Conservation (phyloP, 73 alveolate genomes). For the Tetrahymena borealis region DNA sequence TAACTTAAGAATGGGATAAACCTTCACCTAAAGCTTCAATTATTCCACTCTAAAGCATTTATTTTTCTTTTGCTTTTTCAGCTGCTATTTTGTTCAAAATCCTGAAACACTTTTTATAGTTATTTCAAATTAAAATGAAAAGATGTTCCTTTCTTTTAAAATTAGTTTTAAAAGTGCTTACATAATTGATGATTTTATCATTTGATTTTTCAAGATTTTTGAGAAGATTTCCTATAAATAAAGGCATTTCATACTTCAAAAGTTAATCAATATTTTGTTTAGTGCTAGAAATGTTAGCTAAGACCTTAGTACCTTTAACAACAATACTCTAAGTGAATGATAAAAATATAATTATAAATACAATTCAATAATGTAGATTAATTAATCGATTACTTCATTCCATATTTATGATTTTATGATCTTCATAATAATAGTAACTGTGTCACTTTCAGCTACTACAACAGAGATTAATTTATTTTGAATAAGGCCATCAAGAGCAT, state of each 20-base stretch:
- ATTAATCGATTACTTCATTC: conserved; percentile 1
- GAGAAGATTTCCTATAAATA: not conserved
- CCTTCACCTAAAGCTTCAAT: conserved; percentile 2
- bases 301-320: not conserved
- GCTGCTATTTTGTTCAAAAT: not conserved
- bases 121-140: too few species aligned
- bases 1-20: not conserved
- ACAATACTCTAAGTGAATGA: not conserved
- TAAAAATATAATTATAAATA: too few species aligned
- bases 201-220: not conserved
- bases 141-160: not conserved
- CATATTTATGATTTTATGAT: not conserved
- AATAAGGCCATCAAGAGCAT: not conserved
- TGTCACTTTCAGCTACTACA: not conserved
- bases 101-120: not conserved
- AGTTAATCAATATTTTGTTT: not conserved
- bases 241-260: not conserved
- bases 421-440: not conserved
- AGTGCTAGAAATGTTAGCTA: not conserved
- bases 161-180: not conserved
- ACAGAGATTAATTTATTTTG: not conserved
- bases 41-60: not conserved
- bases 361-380: too few species aligned
- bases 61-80: not conserved
- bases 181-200: not conserved